Evolutionary conservation across 2,329 filamentous ascomycete genomes (phyloP).

Genomic region (Cadophora sp.): DNA sequence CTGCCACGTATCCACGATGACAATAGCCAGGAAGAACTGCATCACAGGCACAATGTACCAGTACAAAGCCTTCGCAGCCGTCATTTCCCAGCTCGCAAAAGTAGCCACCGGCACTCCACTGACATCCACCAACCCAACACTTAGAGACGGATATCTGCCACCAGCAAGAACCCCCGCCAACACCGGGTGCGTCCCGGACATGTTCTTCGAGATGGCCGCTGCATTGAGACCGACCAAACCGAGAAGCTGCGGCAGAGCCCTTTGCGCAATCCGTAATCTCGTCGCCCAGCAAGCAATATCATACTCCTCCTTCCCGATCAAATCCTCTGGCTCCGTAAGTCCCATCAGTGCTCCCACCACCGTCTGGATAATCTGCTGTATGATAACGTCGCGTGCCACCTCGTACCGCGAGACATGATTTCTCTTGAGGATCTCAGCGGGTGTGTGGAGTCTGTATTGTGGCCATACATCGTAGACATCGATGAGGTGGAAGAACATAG

Average conservation of each 20-base stretch:
- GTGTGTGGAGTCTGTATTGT: conserved; percentile 92
- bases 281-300: conserved; percentile 91
- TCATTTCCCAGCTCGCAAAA: conserved; percentile 85
- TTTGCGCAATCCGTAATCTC: conserved; percentile 79
- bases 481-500: conserved; percentile 80
- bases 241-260: conserved; percentile 75
- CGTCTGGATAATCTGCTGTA: conserved; percentile 92
- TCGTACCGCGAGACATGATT: conserved; percentile 87
- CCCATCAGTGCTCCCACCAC: conserved; percentile 71
- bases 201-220: conserved; percentile 73
- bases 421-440: conserved; percentile 87
- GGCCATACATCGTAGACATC: conserved; percentile 87
- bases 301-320: conserved; percentile 79
- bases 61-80: conserved; percentile 79
- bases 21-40: conserved; percentile 78
- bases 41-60: conserved; percentile 76
- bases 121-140: conserved; percentile 60
- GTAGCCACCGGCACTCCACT: conserved; percentile 64
- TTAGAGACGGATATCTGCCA: conserved; percentile 78
- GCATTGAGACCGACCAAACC: conserved; percentile 79
- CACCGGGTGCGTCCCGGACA: conserved; percentile 73
- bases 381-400: conserved; percentile 86
- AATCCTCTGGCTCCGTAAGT: conserved; percentile 75
- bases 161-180: conserved; percentile 80
- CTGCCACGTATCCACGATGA: conserved; percentile 93